A percentile compares a stretch with the other conserved stretches of the same genome.
Conservation (phyloP, 768 basidiomycete genomes). For the Ramaria rubella region DNA sequence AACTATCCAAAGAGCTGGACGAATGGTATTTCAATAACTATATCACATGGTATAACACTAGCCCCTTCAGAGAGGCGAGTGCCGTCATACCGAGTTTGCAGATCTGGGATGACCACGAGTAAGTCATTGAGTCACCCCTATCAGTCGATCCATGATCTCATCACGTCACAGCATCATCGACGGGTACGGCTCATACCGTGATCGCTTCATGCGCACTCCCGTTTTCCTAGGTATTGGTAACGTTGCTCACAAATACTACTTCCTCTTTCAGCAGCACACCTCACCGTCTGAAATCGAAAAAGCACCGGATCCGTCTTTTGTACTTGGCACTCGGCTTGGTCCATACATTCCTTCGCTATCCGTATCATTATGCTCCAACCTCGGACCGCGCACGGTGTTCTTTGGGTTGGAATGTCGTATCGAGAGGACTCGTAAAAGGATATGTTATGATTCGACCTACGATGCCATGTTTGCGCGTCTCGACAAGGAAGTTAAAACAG, state of each 20-base stretch:
- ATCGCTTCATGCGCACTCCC: conserved; percentile 14
- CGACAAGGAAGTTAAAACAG: conserved; percentile 8
- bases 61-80: conserved; percentile 2
- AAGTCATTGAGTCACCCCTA: background rate
- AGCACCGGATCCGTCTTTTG: conserved; percentile 10
- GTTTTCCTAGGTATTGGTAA: conserved; percentile 14
- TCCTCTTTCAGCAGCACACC: conserved; percentile 15
- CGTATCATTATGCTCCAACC: conserved; percentile 11
- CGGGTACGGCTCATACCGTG: conserved; percentile 13
- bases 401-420: conserved; percentile 14
- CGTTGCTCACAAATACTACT: conserved; percentile 14
- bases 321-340: conserved; percentile 9
- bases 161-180: conserved; percentile 5
- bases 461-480: conserved; percentile 12
- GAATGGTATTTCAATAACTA: conserved; percentile 15
- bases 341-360: conserved; percentile 12
- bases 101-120: conserved; percentile 14
- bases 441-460: conserved; percentile 14
- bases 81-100: conserved; percentile 11
- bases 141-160: background rate
- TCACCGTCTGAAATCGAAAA: conserved; percentile 6
- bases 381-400: conserved; percentile 14
- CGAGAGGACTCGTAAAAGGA: conserved; percentile 11
- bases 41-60: conserved; percentile 9
- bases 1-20: conserved; percentile 10